phyloP scores from a whole-genome alignment of 2,329 filamentous ascomycete genomes.

The Phoma sp. region DNA sequence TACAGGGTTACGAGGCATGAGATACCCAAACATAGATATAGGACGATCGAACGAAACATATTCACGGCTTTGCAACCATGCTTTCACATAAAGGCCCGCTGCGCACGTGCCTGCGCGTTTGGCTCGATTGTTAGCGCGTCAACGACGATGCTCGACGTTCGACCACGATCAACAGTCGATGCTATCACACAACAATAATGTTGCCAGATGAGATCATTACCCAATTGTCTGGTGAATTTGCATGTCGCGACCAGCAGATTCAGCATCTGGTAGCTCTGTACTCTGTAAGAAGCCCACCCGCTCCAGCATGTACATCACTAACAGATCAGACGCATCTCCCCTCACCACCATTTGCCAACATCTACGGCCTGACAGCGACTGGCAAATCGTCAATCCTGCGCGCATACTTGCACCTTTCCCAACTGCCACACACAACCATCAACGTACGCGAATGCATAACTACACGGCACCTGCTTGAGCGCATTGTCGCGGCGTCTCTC shows the following conservation, averaged over 20 bases:
- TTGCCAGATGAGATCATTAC: slow-evolving; percentile 46
- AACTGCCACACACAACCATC: slow-evolving; percentile 65
- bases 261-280: slow-evolving; percentile 54
- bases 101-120: slow-evolving; percentile 34
- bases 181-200: slow-evolving; percentile 33
- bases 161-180: not conserved
- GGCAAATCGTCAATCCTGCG: slow-evolving; percentile 79
- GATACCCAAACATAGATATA: slow-evolving; percentile 15
- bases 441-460: slow-evolving; percentile 80
- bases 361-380: slow-evolving; percentile 85
- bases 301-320: slow-evolving; percentile 12
- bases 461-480: slow-evolving; percentile 76
- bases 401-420: slow-evolving; percentile 63
- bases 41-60: not conserved
- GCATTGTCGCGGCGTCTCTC: slow-evolving; percentile 63
- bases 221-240: slow-evolving; percentile 47
- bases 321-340: slow-evolving; percentile 66
- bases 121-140: slow-evolving; percentile 22
- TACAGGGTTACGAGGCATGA: slow-evolving; percentile 9
- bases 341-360: slow-evolving; percentile 74
- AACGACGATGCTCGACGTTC: slow-evolving; percentile 3
- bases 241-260: slow-evolving; percentile 57
- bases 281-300: slow-evolving; percentile 40
- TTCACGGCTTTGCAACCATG: not conserved
- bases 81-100: not conserved